Evolutionary conservation across 805 yeast species (phyloP).

Genomic region (Saccharomycopsis selenospora): DNA sequence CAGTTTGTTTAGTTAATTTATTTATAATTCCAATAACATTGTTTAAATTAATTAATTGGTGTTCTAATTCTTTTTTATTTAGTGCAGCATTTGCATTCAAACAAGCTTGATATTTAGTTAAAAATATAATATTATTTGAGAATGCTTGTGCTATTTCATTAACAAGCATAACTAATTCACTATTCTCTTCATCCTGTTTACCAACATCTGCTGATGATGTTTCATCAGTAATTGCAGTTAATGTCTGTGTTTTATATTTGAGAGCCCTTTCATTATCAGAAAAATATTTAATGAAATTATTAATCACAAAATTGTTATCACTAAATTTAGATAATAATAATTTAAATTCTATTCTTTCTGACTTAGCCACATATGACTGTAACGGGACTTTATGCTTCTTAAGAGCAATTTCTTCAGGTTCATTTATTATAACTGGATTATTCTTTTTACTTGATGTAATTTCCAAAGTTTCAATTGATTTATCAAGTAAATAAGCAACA

Average conservation of each 20-base stretch:
- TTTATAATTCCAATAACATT: neutral
- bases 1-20: neutral
- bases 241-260: neutral
- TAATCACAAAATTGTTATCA: slow-evolving; percentile 4
- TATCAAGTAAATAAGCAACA: neutral
- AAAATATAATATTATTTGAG: slow-evolving; percentile 2
- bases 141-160: slow-evolving; percentile 3
- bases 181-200: slow-evolving; percentile 7
- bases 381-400: neutral
- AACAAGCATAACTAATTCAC: slow-evolving; percentile 3
- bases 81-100: slow-evolving; percentile 1
- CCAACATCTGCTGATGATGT: neutral
- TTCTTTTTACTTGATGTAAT: neutral
- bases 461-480: neutral
- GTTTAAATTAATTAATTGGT: slow-evolving; percentile 7
- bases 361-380: neutral
- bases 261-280: neutral
- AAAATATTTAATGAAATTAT: slow-evolving; percentile 4
- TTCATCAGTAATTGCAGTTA: neutral
- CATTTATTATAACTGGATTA: too few species aligned
- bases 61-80: slow-evolving; percentile 14
- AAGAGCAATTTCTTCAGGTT: neutral
- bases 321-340: neutral
- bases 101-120: slow-evolving; percentile 8
- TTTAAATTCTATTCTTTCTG: neutral